Conservation (phyloP, 2,329 filamentous ascomycete genomes). For the Thelonectria rubi region DNA sequence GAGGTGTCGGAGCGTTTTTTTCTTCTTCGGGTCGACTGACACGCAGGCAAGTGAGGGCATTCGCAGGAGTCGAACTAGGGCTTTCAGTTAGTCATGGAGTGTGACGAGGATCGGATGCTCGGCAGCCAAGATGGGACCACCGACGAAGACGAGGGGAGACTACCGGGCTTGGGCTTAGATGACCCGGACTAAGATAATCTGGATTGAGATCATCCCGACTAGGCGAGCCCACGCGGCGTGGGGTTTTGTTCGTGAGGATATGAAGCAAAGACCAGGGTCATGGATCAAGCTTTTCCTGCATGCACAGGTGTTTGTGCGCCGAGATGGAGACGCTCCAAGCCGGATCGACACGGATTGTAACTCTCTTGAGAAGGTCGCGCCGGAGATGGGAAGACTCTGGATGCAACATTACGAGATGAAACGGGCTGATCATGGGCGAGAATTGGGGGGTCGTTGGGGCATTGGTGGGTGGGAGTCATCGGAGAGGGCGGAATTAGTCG, state of each 20-base stretch:
- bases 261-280: not conserved
- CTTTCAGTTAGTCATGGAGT: conserved; percentile 25
- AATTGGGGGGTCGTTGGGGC: no score
- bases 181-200: conserved; percentile 29
- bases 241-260: conserved; percentile 8
- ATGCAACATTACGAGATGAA: not conserved
- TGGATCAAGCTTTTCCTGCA: not conserved
- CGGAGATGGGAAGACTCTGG: not conserved
- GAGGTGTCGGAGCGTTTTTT: not conserved
- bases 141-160: conserved; percentile 15
- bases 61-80: not conserved
- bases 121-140: conserved; percentile 29
- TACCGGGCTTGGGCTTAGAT: conserved; percentile 26
- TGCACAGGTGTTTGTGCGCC: not conserved
- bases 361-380: conserved; percentile 1
- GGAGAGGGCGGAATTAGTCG: conserved; percentile 3
- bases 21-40: not conserved
- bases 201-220: conserved; percentile 27
- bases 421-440: no score
- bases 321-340: not conserved
- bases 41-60: not conserved
- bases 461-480: no score
- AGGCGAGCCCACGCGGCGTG: conserved; percentile 26
- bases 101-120: conserved; percentile 28
- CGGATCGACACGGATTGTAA: not conserved